Evolutionary conservation across 805 yeast species (phyloP).

Genomic region (Saccharomycopsis babjevae): DNA sequence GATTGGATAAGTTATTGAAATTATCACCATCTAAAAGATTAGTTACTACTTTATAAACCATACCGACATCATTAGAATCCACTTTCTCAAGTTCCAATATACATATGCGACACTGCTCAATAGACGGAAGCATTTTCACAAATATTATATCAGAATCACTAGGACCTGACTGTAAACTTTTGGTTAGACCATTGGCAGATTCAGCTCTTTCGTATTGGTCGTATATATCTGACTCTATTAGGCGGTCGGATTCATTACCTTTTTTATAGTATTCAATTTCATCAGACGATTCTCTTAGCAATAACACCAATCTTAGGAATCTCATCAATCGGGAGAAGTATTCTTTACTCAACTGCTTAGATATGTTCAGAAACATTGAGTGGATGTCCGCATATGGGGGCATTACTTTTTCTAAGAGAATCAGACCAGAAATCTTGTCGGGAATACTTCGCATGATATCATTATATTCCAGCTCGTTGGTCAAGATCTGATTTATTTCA

Average conservation of each 20-base stretch:
- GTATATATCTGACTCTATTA: neutral
- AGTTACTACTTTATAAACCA: constrained; percentile 11
- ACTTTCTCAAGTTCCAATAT: constrained; percentile 13
- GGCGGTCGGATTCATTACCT: neutral
- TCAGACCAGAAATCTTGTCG: constrained; percentile 6
- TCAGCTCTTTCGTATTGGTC: neutral
- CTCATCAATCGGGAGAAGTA: constrained; percentile 13
- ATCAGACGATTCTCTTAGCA: constrained; percentile 12
- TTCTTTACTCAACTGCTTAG: constrained; percentile 13
- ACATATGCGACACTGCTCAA: constrained; percentile 15
- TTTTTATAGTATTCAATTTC: constrained; percentile 13
- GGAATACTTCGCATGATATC: constrained; percentile 16
- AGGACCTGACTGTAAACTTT: neutral
- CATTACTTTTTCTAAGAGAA: constrained; percentile 2
- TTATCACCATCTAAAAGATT: constrained; percentile 16
- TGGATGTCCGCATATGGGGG: constrained; percentile 9
- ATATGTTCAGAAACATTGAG: constrained; percentile 1
- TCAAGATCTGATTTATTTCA: constrained; percentile 16
- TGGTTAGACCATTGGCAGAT: neutral
- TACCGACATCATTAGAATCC: constrained; percentile 17
- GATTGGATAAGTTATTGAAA: constrained; percentile 19
- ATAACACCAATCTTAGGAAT: constrained; percentile 9
- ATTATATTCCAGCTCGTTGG: constrained; percentile 24
- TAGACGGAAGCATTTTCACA: constrained; percentile 9
- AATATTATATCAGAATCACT: neutral